phyloP scores from a whole-genome alignment of 352 stramenopile species.

The Globisporangium splendens region DNA sequence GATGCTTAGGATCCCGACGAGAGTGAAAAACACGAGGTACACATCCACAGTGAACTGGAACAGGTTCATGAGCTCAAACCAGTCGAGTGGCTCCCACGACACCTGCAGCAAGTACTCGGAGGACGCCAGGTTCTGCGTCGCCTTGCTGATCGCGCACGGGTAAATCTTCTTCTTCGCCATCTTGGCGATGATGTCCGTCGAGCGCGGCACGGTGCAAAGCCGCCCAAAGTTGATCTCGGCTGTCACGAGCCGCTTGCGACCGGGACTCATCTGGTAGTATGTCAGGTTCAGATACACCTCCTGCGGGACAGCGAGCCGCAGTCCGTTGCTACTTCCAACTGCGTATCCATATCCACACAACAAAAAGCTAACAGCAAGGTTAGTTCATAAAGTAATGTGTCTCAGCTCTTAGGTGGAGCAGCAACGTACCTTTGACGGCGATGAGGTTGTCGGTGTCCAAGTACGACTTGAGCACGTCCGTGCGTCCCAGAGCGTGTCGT shows the following conservation, averaged over 20 bases:
- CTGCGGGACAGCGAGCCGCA: conserved; percentile 51
- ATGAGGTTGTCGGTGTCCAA: conserved; percentile 71
- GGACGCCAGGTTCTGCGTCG: conserved; percentile 57
- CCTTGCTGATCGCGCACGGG: conserved; percentile 59
- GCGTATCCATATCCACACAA: not conserved
- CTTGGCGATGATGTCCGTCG: conserved; percentile 50
- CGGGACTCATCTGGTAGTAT: conserved; percentile 73
- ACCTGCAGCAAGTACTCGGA: conserved; percentile 87
- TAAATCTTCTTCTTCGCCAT: conserved; percentile 71
- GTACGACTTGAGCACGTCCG: conserved; percentile 37
- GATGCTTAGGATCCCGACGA: conserved; percentile 88
- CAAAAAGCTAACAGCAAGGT: not conserved
- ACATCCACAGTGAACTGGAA: conserved; percentile 95
- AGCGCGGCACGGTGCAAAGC: conserved; percentile 68
- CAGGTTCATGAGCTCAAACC: conserved; percentile 94
- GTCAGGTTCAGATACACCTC: conserved; percentile 75
- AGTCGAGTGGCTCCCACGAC: conserved; percentile 85
- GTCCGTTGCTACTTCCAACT: conserved; percentile 43
- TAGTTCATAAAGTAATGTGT: not conserved
- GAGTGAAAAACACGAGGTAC: conserved; percentile 93
- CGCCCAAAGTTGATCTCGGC: conserved; percentile 69
- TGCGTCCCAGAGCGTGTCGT: conserved; percentile 48
- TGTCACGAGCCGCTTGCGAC: conserved; percentile 59
- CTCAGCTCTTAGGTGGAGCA: not conserved
- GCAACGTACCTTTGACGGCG: conserved; percentile 55